Evolutionary conservation across 192 early-diverging fungal genomes (phyloP), one percentile per base, ranked within the genome.

Genomic region (Gonapodya prolifera): DNA sequence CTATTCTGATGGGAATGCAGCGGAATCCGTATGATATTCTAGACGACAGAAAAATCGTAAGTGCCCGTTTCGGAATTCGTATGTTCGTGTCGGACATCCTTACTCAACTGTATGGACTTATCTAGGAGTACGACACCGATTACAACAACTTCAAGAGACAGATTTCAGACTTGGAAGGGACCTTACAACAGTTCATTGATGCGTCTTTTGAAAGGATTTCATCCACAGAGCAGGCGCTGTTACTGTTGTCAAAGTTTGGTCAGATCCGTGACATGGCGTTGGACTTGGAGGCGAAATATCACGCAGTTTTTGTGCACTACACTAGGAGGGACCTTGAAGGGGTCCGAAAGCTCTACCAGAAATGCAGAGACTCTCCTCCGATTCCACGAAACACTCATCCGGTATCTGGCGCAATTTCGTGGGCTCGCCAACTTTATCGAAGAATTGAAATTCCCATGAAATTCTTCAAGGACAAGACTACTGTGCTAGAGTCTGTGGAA

Each of bases 11-110:
- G 70, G 79, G 82, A 35, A 85, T 90, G 84, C 89, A 90, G 80
- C 76, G 89, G 23, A 90, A 90, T 73, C 89, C 89, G 29, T 90
- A 90, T 75, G 89, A 90, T 77, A 90, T 90, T 80, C 80, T 90
- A n/a, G 89, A 90, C 75, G 87, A 90, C 81, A 75, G 89, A 70
- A 90, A 90, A 75, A 88, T 90, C 85, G 85, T 85, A 75, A 61
- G 1, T 77, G 30, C n/a, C n/a, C n/a, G n/a, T n/a, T 1, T n/a
- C n/a, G n/a, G n/a, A n/a, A n/a, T n/a, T n/a, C n/a, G n/a, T 78
- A 31, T 28, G 75, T 35, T 0, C 13, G 1, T 33, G 34, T 1
- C n/a, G 17, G n/a, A 29, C 34, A 35, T 78, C 34, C 17, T 8
- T 78, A 13, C n/a, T 77, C 28, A 23, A 79, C 1, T 79, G 34